These are phyloP conservation scores for Neurospora sp. DNA, from an alignment of 495 filamentous ascomycete genomes.

Conservation along the genomic window DNA sequence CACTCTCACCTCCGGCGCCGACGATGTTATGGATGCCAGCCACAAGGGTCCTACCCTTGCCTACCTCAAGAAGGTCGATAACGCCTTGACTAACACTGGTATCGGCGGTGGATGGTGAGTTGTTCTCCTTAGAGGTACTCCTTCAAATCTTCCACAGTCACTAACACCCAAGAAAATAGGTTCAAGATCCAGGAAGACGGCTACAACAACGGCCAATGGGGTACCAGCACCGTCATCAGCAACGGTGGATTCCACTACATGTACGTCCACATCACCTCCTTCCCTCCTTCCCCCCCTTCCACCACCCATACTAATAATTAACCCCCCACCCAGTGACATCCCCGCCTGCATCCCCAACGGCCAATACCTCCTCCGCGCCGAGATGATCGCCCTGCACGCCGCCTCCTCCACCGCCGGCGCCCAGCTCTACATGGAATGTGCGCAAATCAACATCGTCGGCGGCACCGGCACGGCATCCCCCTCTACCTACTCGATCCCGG, in stretches of 20 bases:
- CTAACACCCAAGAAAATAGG: slow-evolving; percentile 9
- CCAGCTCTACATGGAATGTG: slow-evolving; percentile 45
- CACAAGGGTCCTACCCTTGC: slow-evolving; percentile 41
- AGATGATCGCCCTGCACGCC: slow-evolving; percentile 41
- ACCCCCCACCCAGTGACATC: slow-evolving; percentile 17
- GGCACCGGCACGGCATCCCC: slow-evolving; percentile 25
- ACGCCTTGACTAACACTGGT: slow-evolving; percentile 33
- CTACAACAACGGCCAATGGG: slow-evolving; percentile 27
- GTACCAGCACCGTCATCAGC: slow-evolving; percentile 32
- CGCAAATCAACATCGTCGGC: slow-evolving; percentile 38
- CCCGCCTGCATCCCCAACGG: slow-evolving; percentile 34
- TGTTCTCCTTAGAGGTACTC: background rate
- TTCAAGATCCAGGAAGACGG: slow-evolving; percentile 25
- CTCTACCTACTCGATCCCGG: slow-evolving; percentile 32
- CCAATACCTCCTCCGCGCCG: slow-evolving; percentile 27
- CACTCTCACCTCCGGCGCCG: slow-evolving; percentile 33
- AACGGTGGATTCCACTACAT: slow-evolving; percentile 34
- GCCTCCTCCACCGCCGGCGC: slow-evolving; percentile 27
- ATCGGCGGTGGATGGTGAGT: slow-evolving; percentile 33
- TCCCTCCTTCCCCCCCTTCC: background rate
- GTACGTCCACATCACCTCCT: slow-evolving; percentile 1
- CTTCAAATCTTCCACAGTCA: background rate
- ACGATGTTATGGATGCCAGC: slow-evolving; percentile 39
- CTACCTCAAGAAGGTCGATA: slow-evolving; percentile 41
- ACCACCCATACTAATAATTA: background rate